A percentile compares a stretch with the other conserved stretches of the same genome.
Evolutionary conservation across 805 yeast genomes (phyloP).

Genomic region (Cyberlindnera petersonii): DNA sequence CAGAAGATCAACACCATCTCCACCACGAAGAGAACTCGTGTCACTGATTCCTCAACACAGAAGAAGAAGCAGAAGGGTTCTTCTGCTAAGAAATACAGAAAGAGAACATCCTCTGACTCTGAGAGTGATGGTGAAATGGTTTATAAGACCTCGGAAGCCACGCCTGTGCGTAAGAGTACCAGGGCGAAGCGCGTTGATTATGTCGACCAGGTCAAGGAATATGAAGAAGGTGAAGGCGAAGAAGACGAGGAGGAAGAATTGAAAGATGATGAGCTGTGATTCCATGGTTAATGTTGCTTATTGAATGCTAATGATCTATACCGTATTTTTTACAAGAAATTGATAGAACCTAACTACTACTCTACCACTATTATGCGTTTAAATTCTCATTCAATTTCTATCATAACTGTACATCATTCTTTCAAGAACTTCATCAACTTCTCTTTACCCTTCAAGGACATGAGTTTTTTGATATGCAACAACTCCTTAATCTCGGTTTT

Average conservation of each 20-base stretch:
- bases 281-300: neutral
- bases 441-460: conserved; percentile 68
- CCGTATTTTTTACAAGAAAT: neutral
- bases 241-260: conserved; percentile 15
- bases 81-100: conserved; percentile 9
- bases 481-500: conserved; percentile 48
- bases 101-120: conserved; percentile 11
- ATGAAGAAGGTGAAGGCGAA: conserved; percentile 20
- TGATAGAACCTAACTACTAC: too few relatives aligned
- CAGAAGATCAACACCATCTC: conserved; percentile 31
- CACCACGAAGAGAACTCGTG: conserved; percentile 16
- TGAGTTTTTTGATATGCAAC: conserved; percentile 51
- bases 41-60: conserved; percentile 8
- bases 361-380: too few relatives aligned
- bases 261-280: conserved; percentile 3
- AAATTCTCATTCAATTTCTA: neutral
- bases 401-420: conserved; percentile 1
- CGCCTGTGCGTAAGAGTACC: conserved; percentile 42
- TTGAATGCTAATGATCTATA: neutral
- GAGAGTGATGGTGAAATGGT: conserved; percentile 26
- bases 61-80: conserved; percentile 18
- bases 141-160: conserved; percentile 13
- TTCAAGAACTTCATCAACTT: conserved; percentile 56
- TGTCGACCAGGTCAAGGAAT: conserved; percentile 22
- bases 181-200: conserved; percentile 37